Percentiles rank a stretch among this genome's conserved stretches.
Conservation (phyloP, 1,284 basidiomycete species). For the Apiotrichum mycotoxinovorans region DNA sequence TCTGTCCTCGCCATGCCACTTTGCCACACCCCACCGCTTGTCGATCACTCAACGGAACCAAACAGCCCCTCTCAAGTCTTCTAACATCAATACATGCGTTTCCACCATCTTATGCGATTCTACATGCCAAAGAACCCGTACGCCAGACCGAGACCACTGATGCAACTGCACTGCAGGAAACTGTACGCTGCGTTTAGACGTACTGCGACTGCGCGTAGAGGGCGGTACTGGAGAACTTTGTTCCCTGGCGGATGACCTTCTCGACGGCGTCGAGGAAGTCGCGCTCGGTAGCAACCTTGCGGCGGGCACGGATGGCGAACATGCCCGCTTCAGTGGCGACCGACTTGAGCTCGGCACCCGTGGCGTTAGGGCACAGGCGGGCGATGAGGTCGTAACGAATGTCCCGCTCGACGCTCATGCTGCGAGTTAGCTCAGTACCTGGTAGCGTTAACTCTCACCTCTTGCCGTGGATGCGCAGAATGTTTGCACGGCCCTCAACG, state of each 20-base stretch:
- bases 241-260: conserved; percentile 96
- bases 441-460: conserved; percentile 56
- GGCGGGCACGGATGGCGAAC: conserved; percentile 95
- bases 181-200: neutral
- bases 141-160: too few relatives aligned
- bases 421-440: conserved; percentile 41
- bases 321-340: conserved; percentile 99
- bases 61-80: too few relatives aligned
- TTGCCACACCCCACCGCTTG: too few relatives aligned
- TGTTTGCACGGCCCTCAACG: conserved; percentile 93
- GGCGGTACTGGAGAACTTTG: conserved; percentile 86
- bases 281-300: conserved; percentile 95
- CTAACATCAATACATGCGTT: too few relatives aligned
- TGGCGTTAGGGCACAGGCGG: conserved; percentile 94
- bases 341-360: conserved; percentile 92
- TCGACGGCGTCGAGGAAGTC: conserved; percentile 98
- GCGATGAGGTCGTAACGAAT: conserved; percentile 98
- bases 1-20: too few relatives aligned
- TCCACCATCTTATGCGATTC: too few relatives aligned
- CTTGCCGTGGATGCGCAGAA: conserved; percentile 93
- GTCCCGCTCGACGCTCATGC: conserved; percentile 95
- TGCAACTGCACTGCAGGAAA: too few relatives aligned
- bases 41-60: too few relatives aligned
- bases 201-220: conserved; percentile 51
- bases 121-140: too few relatives aligned